These are phyloP conservation scores for Diophrys sp. DNA, from an alignment of 73 alveolate species.

Conservation along the genomic window DNA sequence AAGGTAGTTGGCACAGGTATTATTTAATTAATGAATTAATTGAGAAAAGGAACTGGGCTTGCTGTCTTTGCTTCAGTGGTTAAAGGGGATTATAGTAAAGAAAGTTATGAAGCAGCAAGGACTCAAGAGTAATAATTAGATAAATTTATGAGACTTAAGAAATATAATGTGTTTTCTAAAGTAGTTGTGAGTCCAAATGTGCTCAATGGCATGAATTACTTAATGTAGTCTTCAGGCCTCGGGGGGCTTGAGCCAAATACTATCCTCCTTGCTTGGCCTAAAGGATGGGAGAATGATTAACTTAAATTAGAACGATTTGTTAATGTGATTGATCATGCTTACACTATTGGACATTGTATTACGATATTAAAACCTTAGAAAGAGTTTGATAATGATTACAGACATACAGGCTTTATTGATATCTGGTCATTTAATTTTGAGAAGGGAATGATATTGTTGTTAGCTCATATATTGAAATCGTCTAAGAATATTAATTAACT, in stretches of 20 bases:
- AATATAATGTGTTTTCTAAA: slow-evolving; percentile 57
- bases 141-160: slow-evolving; percentile 44
- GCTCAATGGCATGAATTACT: slow-evolving; percentile 46
- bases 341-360: slow-evolving; percentile 45
- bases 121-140: slow-evolving; percentile 50
- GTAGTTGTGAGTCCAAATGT: slow-evolving; percentile 48
- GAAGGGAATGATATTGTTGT: slow-evolving; percentile 55
- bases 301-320: slow-evolving; percentile 40
- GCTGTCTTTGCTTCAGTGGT: slow-evolving; percentile 65
- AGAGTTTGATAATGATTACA: slow-evolving; percentile 43
- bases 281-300: slow-evolving; percentile 59
- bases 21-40: slow-evolving; percentile 44
- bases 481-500: too few species aligned
- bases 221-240: slow-evolving; percentile 59
- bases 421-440: slow-evolving; percentile 70
- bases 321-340: slow-evolving; percentile 37
- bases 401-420: slow-evolving; percentile 61
- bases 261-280: slow-evolving; percentile 69
- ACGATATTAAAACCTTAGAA: slow-evolving; percentile 54
- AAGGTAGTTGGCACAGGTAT: slow-evolving; percentile 59
- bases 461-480: slow-evolving; percentile 42
- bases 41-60: slow-evolving; percentile 71
- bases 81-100: slow-evolving; percentile 43
- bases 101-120: slow-evolving; percentile 45
- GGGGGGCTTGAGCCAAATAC: slow-evolving; percentile 77